These are phyloP conservation scores for Laburnicola sp. DNA, from an alignment of 2,329 filamentous ascomycete genomes.

Conservation along the genomic window DNA sequence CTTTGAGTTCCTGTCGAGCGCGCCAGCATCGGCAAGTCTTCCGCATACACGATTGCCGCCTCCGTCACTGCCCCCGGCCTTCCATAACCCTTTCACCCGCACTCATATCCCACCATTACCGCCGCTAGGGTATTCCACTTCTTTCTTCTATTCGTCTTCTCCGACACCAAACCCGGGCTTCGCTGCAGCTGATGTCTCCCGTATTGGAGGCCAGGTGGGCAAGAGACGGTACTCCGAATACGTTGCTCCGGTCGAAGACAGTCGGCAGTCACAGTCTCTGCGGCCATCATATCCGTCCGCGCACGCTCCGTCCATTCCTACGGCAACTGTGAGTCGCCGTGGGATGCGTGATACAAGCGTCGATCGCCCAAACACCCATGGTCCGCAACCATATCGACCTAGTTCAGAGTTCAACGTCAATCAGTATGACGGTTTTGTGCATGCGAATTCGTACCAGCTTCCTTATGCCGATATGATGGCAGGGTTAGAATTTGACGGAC, in stretches of 20 bases:
- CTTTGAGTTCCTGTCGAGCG: not conserved
- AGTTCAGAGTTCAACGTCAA: slow-evolving; percentile 5
- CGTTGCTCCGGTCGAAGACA: not conserved
- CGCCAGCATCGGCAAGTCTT: not conserved
- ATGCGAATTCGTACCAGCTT: slow-evolving; percentile 7
- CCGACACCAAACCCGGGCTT: not conserved
- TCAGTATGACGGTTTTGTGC: slow-evolving; percentile 6
- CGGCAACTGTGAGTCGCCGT: not conserved
- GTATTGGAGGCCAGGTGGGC: not conserved
- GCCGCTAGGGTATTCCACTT: not conserved
- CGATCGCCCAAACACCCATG: no score
- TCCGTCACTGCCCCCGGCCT: not conserved
- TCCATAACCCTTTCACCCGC: not conserved
- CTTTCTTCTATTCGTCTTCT: not conserved
- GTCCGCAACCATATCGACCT: not conserved
- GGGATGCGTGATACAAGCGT: no score
- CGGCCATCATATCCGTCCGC: slow-evolving; percentile 1
- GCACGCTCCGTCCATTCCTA: not conserved
- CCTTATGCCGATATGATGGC: slow-evolving; percentile 7
- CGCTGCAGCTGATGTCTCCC: no score
- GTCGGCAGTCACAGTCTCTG: not conserved
- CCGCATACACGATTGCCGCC: not conserved
- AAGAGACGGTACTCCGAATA: not conserved
- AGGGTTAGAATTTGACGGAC: not conserved
- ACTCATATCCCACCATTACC: not conserved